Conservation (phyloP, 306 rosid genomes). For the Quercus agrifolia region DNA sequence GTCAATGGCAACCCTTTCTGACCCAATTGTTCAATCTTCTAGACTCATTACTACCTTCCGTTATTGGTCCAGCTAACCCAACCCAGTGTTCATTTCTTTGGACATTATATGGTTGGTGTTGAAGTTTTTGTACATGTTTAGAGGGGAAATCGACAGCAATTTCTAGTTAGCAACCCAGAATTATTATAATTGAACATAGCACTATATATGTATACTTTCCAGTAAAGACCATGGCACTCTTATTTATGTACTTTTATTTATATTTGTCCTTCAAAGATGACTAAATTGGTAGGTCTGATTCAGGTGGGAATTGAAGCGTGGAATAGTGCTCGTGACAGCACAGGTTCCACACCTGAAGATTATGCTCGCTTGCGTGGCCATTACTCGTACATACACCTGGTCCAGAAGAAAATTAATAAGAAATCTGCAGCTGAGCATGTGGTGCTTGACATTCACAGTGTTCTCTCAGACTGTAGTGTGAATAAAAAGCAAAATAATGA, state of each 20-base stretch:
- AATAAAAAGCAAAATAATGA: constrained; percentile 41
- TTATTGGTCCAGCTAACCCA: neutral
- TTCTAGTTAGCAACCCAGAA: no score
- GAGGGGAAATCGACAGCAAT: neutral
- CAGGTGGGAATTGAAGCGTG: constrained; percentile 95
- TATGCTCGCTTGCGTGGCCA: constrained; percentile 72
- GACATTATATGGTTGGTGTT: neutral
- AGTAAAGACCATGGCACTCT: neutral
- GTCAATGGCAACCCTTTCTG: neutral
- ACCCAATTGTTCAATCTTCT: neutral
- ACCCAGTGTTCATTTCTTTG: neutral
- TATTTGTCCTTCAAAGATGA: neutral
- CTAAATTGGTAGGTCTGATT: constrained; percentile 3
- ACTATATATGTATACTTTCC: neutral
- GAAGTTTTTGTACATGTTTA: neutral
- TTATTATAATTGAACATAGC: no score
- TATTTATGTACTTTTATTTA: no score
- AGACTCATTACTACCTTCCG: neutral
- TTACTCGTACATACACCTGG: constrained; percentile 65
- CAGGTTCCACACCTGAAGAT: constrained; percentile 84
- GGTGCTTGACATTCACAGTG: constrained; percentile 71
- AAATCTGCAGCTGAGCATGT: constrained; percentile 58
- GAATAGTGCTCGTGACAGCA: constrained; percentile 66
- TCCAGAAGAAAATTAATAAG: constrained; percentile 73
- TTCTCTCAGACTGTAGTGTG: constrained; percentile 31